Evolutionary conservation across 129 eudicot species (phyloP), one percentile per base, ranked within the genome.

Genomic region (Scalesia atractyloides): DNA sequence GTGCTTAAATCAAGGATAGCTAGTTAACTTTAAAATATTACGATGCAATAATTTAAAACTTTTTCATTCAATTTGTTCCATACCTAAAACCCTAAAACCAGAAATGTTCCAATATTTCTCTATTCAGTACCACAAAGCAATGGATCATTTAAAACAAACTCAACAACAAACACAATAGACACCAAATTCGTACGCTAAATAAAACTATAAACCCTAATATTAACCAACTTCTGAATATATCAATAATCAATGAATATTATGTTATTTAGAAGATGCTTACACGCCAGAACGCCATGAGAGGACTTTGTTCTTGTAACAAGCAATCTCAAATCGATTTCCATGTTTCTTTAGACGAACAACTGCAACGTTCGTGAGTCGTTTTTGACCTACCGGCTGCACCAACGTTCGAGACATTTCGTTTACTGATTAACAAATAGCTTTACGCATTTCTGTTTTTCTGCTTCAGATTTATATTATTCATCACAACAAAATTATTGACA

Each of bases 271-370:
- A 47, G 48, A 33, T 26, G 33, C 72, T 75, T 85, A 94, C 97
- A 90, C 93, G 85, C 87, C 87, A 39, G 93, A 87, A 12, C 98
- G 98, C 97, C 98, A 94, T 0, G 98, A 94, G 76, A 90, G 93
- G 85, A 90, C 97, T 74, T 90, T 94, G 91, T 94, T 94, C 81
- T 94, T 94, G 85, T 86, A 94, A 81, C 98, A 94, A 49, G 98
- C 98, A 54, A 94, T 94, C 51, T 94, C 99, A 73, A 94, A 94
- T 36, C 99, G 99, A 34, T 61, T 75, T 7, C 94, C 99, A 51
- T 83, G 92, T 44, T 86, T 94, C 82, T 94, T 94, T 51, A 94
- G 86, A 43, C 99, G 97, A 49, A 94, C 99, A 0, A 87, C 97
- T 49, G 98, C 97, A 0, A 94, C 96, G 84, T 94, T 94, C 0